Evolutionary conservation across 495 filamentous ascomycete genomes (phyloP).

Genomic region (Parachaetomium inaequale): DNA sequence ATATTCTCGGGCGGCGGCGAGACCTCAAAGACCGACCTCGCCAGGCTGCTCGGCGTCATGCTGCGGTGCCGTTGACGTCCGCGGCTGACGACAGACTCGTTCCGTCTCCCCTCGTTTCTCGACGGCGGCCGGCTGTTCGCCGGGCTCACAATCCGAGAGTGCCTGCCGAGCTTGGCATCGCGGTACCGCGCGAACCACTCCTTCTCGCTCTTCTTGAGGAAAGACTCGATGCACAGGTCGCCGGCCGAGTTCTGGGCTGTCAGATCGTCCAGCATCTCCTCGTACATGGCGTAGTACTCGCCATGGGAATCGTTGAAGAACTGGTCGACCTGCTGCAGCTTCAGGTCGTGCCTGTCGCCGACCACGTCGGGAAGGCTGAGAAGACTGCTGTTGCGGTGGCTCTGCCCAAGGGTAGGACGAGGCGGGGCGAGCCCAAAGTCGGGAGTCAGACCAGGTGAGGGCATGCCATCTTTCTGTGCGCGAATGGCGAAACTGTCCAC

Average conservation of each 20-base stretch:
- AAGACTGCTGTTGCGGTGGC: constrained; percentile 35
- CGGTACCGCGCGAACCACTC: constrained; percentile 59
- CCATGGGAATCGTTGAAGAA: constrained; percentile 65
- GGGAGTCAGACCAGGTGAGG: constrained; percentile 31
- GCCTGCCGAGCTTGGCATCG: constrained; percentile 54
- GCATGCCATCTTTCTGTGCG: constrained; percentile 39
- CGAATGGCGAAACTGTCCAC: constrained; percentile 40
- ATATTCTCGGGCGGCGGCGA: constrained; percentile 25
- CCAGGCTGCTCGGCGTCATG: constrained; percentile 31
- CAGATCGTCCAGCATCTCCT: constrained; percentile 51
- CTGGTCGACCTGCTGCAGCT: constrained; percentile 62
- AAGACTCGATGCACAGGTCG: constrained; percentile 60
- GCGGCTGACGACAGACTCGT: constrained; percentile 32
- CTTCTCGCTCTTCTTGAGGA: constrained; percentile 60
- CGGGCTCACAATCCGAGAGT: constrained; percentile 17
- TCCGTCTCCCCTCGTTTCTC: constrained; percentile 21
- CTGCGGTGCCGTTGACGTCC: constrained; percentile 33
- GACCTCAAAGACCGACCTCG: constrained; percentile 30
- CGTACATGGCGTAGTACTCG: constrained; percentile 54
- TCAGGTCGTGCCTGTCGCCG: constrained; percentile 59
- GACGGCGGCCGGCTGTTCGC: constrained; percentile 26
- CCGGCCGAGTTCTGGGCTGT: constrained; percentile 52
- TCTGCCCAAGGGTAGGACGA: constrained; percentile 26
- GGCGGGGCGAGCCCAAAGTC: constrained; percentile 29
- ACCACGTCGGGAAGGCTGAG: constrained; percentile 55